phyloP scores from a whole-genome alignment of 2,329 filamentous ascomycete genomes.

The Dothidotthia symphoricarpi region DNA sequence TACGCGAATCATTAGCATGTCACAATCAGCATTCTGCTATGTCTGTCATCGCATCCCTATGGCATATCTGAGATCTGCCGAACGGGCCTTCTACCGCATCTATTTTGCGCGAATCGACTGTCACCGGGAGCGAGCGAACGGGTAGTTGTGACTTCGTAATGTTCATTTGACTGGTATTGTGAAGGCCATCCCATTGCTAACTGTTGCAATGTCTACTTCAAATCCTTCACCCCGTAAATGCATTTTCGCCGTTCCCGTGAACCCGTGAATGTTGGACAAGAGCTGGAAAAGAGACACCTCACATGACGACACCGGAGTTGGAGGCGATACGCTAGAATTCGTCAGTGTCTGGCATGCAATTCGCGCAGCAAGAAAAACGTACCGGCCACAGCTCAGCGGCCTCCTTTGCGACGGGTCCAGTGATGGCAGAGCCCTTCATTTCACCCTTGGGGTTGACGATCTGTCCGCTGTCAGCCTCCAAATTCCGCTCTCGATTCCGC shows the following conservation, averaged over 20 bases:
- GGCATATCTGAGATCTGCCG: neutral
- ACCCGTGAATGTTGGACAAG: conserved; percentile 43
- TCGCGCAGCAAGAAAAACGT: conserved; percentile 46
- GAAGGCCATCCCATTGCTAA: conserved; percentile 40
- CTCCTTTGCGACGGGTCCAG: conserved; percentile 98
- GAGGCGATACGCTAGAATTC: conserved; percentile 83
- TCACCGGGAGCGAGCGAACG: conserved; percentile 1
- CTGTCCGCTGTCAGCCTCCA: conserved; percentile 47
- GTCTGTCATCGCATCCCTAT: neutral
- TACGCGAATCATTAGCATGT: neutral
- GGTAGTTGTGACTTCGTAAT: conserved; percentile 18
- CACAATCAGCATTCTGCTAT: neutral
- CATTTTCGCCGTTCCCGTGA: conserved; percentile 42
- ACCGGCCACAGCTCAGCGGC: conserved; percentile 99
- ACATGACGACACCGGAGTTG: conserved; percentile 99
- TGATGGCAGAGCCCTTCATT: conserved; percentile 99
- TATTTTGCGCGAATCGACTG: neutral
- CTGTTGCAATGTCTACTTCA: conserved; percentile 37
- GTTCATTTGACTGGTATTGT: conserved; percentile 36
- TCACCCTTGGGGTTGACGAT: conserved; percentile 99
- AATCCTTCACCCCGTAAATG: conserved; percentile 41
- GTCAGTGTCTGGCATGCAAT: conserved; percentile 30
- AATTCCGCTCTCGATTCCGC: no score
- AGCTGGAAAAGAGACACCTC: conserved; percentile 52
- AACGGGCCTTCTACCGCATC: no score